These are phyloP conservation scores for Chlamydomonas sp. DNA, from an alignment of 139 green algal genomes.

Conservation along the genomic window DNA sequence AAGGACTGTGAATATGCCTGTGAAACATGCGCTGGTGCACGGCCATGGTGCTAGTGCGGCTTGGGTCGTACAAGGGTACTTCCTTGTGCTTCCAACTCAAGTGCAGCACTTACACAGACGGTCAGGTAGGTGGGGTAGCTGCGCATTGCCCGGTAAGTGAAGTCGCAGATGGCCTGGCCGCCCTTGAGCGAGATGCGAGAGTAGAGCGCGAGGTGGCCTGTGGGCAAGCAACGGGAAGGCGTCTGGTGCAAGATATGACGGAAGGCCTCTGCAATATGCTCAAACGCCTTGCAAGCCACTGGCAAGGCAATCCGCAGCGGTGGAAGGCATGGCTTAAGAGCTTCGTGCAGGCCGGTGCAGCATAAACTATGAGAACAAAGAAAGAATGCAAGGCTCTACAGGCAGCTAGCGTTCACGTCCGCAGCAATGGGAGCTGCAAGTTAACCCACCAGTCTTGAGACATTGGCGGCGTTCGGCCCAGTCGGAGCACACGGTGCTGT, in stretches of 20 bases:
- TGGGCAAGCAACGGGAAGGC: background rate
- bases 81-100: background rate
- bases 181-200: background rate
- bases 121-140: conserved; percentile 1
- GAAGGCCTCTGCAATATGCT: background rate
- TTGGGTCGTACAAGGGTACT: background rate
- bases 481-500: background rate
- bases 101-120: background rate
- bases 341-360: too few species aligned
- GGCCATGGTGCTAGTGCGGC: too few species aligned
- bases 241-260: too few species aligned
- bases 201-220: conserved; percentile 5
- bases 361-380: too few species aligned
- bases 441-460: background rate
- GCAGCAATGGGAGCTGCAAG: background rate
- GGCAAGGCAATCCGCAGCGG: too few species aligned
- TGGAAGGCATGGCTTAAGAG: too few species aligned
- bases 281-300: too few species aligned
- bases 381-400: background rate
- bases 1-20: too few species aligned
- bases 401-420: background rate
- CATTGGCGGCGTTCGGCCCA: background rate
- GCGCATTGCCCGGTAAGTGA: background rate
- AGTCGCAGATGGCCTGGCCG: background rate
- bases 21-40: too few species aligned